Evolutionary conservation across 805 yeast species (phyloP).

Genomic region (Monosporozyma aerobia): DNA sequence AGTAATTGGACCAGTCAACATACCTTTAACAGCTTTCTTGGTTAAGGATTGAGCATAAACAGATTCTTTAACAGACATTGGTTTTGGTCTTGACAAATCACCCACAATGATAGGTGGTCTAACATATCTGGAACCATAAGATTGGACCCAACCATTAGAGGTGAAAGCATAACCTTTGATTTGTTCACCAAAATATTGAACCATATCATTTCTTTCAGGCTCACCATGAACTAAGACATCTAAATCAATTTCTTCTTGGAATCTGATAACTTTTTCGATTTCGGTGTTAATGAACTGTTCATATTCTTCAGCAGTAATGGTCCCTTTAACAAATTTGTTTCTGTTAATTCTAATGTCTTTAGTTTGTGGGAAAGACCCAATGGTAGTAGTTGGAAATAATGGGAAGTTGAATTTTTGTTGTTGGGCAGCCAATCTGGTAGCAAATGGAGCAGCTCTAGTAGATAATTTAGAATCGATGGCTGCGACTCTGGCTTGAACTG

Average conservation of each 20-base stretch:
- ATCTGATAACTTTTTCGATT: conserved; percentile 89
- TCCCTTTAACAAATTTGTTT: conserved; percentile 97
- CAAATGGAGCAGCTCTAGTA: conserved; percentile 81
- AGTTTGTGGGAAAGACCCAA: conserved; percentile 99
- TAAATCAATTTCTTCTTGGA: conserved; percentile 98
- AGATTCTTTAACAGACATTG: conserved; percentile 98
- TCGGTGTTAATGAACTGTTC: conserved; percentile 94
- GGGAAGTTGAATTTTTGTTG: conserved; percentile 85
- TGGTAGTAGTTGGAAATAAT: conserved; percentile 98
- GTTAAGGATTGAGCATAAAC: conserved; percentile 97
- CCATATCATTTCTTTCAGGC: conserved; percentile 99
- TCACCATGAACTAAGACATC: conserved; percentile 99
- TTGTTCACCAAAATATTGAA: conserved; percentile 99
- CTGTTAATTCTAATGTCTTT: conserved; percentile 98
- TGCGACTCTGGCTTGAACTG: conserved; percentile 80
- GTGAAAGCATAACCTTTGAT: conserved; percentile 98
- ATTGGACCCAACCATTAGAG: conserved; percentile 99
- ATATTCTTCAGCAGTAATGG: conserved; percentile 88
- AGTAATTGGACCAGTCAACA: conserved; percentile 99
- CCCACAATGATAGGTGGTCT: conserved; percentile 99
- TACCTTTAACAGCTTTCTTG: conserved; percentile 96
- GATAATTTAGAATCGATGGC: conserved; percentile 66
- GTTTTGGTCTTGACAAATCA: conserved; percentile 96
- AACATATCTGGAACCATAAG: conserved; percentile 99
- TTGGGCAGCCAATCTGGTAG: conserved; percentile 80